phyloP scores from a whole-genome alignment of 129 eudicot genomes.

The Erigeron canadensis region DNA sequence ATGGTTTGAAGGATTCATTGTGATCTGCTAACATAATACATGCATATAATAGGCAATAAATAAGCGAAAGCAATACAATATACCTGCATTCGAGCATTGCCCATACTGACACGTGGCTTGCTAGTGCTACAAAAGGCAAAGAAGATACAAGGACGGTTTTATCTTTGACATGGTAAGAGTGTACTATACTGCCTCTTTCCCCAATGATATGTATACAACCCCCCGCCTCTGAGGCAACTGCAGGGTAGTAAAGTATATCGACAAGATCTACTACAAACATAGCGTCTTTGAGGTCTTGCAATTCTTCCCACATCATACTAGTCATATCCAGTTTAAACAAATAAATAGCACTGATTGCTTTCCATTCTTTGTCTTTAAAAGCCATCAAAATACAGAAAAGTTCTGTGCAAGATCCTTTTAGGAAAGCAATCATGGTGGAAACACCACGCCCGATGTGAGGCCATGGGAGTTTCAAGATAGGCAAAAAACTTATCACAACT shows the following conservation, averaged over 20 bases:
- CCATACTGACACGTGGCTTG: background rate
- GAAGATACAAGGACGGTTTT: conserved; percentile 7
- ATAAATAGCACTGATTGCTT: background rate
- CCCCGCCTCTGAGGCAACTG: no score
- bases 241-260: background rate
- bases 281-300: background rate
- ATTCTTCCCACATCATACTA: background rate
- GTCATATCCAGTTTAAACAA: conserved; percentile 1
- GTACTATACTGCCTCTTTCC: no score
- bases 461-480: background rate
- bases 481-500: conserved; percentile 7
- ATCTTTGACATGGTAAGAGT: conserved; percentile 3
- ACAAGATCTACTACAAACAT: background rate
- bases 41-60: background rate
- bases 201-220: no score
- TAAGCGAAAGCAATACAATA: background rate
- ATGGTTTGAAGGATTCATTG: background rate
- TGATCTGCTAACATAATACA: no score
- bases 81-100: conserved; percentile 19
- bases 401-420: background rate
- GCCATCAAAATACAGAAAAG: background rate
- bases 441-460: no score
- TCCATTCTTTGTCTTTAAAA: background rate
- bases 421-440: background rate
- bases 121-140: background rate